Conservation (phyloP, 192 early-diverging fungal species). For the Gigaspora rosea region DNA sequence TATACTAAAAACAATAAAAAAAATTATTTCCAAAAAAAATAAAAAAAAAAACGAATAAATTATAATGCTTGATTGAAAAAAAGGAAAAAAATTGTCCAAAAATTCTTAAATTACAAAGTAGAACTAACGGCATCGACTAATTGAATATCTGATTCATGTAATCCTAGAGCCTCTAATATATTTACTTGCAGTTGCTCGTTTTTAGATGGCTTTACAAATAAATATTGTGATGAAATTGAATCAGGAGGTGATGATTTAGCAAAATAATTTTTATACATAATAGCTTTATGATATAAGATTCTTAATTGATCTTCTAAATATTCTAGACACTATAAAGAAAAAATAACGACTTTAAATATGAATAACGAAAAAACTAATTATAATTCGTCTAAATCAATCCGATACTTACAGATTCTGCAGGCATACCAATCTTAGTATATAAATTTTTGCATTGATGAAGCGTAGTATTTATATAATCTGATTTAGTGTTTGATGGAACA, state of each 20-base stretch:
- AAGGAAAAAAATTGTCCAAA: too few relatives aligned
- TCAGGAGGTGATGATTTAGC: neutral
- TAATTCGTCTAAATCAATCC: neutral
- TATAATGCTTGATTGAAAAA: too few relatives aligned
- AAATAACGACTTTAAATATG: neutral
- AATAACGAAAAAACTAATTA: neutral
- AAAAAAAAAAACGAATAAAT: too few relatives aligned
- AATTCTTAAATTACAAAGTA: constrained; percentile 23
- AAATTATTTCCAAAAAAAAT: too few relatives aligned
- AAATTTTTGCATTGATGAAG: constrained; percentile 27
- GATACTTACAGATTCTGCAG: constrained; percentile 48
- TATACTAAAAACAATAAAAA: too few relatives aligned
- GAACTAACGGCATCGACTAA: constrained; percentile 37
- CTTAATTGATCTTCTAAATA: constrained; percentile 53
- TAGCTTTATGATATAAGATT: constrained; percentile 36
- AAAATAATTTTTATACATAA: constrained; percentile 24
- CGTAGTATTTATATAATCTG: constrained; percentile 35
- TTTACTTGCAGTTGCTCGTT: neutral
- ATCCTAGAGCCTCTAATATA: constrained; percentile 22
- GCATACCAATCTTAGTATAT: constrained; percentile 36
- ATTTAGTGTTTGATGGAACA: constrained; percentile 31
- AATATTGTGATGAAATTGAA: neutral
- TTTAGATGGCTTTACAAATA: neutral
- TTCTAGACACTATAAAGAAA: constrained; percentile 41
- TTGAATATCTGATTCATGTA: constrained; percentile 42